Conservation (phyloP, 2,329 filamentous ascomycete species). For the Amesomyces nigricolor region DNA sequence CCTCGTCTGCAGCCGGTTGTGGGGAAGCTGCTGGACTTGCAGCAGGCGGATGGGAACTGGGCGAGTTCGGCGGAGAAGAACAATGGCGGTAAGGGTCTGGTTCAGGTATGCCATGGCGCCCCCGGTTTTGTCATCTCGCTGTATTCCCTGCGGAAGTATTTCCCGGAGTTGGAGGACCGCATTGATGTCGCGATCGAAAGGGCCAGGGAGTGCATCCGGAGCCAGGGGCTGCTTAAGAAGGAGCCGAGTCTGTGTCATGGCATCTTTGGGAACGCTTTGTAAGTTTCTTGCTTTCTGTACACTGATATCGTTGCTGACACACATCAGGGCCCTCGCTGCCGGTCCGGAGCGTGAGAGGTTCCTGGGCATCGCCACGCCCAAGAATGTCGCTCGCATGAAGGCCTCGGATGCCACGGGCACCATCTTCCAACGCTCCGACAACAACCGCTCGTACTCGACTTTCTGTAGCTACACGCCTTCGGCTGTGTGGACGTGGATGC, state of each 20-base stretch:
- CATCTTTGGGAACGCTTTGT: constrained; percentile 53
- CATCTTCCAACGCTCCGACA: constrained; percentile 28
- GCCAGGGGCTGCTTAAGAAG: constrained; percentile 52
- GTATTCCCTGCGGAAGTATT: constrained; percentile 43
- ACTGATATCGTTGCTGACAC: constrained; percentile 4
- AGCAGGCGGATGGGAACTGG: constrained; percentile 40
- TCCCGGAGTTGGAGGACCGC: constrained; percentile 43
- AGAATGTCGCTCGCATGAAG: constrained; percentile 42
- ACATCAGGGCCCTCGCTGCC: constrained; percentile 14
- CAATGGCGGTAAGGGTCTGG: constrained; percentile 30
- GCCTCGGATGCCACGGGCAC: constrained; percentile 17
- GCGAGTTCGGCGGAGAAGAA: constrained; percentile 21
- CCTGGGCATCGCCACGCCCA: constrained; percentile 49
- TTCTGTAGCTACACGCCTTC: constrained; percentile 26
- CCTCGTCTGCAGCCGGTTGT: constrained; percentile 48
- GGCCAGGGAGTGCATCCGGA: constrained; percentile 46
- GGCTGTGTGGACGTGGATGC: constrained; percentile 29
- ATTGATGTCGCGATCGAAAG: constrained; percentile 45
- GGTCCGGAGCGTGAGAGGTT: constrained; percentile 42
- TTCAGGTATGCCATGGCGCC: constrained; percentile 58
- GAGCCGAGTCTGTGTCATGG: constrained; percentile 56
- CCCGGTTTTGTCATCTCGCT: constrained; percentile 53
- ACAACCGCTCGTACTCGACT: constrained; percentile 26
- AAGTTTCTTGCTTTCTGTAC: constrained; percentile 22
- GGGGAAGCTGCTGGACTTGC: constrained; percentile 51